These are phyloP conservation scores for Mycena citricolor DNA, from an alignment of 1,284 basidiomycete species.

Conservation along the genomic window DNA sequence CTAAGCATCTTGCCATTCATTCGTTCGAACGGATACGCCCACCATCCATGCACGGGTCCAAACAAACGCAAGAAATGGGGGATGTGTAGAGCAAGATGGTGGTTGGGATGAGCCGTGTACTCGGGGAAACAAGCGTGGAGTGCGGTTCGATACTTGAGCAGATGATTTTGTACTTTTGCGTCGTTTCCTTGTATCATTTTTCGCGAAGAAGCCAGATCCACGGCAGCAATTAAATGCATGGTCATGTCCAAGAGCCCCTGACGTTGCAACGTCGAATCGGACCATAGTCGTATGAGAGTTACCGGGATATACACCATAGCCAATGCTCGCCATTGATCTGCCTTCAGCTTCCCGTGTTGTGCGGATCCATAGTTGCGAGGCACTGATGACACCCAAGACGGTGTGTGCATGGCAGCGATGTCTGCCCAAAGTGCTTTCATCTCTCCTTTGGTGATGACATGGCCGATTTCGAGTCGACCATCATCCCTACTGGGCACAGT, in stretches of 20 bases:
- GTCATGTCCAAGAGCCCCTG: constrained; percentile 1
- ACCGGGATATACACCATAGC: constrained; percentile 4
- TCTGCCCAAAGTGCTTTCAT: constrained; percentile 2
- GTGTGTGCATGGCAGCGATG: constrained; percentile 1
- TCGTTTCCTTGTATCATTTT: too few species aligned
- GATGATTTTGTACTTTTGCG: too few species aligned
- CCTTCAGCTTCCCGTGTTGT: constrained; percentile 6
- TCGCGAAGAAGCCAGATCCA: neutral
- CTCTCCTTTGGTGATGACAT: neutral
- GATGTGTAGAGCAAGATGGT: constrained; percentile 33
- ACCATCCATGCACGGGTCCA: constrained; percentile 26
- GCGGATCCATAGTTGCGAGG: neutral
- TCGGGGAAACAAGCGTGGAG: neutral
- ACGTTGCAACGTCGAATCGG: neutral
- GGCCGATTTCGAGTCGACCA: too few species aligned
- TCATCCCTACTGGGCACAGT: too few species aligned
- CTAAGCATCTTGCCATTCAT: neutral
- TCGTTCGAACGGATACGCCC: constrained; percentile 3
- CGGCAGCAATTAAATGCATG: constrained; percentile 9
- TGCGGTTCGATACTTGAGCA: neutral
- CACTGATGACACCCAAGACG: constrained; percentile 8
- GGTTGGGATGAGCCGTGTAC: constrained; percentile 8
- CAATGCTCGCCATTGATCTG: constrained; percentile 5
- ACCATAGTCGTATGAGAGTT: constrained; percentile 8
- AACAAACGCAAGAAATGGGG: constrained; percentile 27